Evolutionary conservation across 2,329 filamentous ascomycete genomes (phyloP).

Genomic region (Mycosphaerella arachidis): DNA sequence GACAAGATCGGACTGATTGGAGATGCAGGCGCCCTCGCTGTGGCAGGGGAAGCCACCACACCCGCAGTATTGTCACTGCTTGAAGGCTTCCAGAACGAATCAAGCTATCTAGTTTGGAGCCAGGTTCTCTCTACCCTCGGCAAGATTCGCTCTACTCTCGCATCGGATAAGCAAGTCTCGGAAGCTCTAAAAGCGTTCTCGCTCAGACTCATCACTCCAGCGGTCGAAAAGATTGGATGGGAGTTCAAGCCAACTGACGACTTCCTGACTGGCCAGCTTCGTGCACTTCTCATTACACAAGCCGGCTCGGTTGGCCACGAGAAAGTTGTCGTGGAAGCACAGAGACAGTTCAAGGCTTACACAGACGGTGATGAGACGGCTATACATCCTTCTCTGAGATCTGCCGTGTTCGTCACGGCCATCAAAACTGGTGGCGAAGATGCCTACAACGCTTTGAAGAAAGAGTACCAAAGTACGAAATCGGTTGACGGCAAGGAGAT

Average conservation of each 20-base stretch:
- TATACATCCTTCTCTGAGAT: slow-evolving; percentile 76
- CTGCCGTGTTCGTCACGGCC: slow-evolving; percentile 73
- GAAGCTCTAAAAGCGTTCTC: slow-evolving; percentile 73
- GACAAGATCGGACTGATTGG: slow-evolving; percentile 92
- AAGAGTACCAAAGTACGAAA: slow-evolving; percentile 76
- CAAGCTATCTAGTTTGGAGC: slow-evolving; percentile 82
- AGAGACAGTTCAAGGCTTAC: slow-evolving; percentile 77
- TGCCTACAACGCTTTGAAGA: slow-evolving; percentile 71
- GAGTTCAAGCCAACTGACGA: slow-evolving; percentile 73
- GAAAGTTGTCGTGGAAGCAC: slow-evolving; percentile 65
- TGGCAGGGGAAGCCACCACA: slow-evolving; percentile 79
- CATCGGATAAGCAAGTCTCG: slow-evolving; percentile 66
- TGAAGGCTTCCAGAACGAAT: slow-evolving; percentile 76
- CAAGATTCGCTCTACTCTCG: slow-evolving; percentile 79
- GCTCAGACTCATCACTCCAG: slow-evolving; percentile 68
- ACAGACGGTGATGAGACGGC: slow-evolving; percentile 62
- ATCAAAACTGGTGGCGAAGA: slow-evolving; percentile 67
- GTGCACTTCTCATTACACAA: slow-evolving; percentile 71
- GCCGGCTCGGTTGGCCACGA: slow-evolving; percentile 75
- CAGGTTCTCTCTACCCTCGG: slow-evolving; percentile 74
- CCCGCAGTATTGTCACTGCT: slow-evolving; percentile 77
- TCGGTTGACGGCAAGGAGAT: slow-evolving; percentile 91
- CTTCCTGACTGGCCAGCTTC: slow-evolving; percentile 75
- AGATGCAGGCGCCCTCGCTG: slow-evolving; percentile 82
- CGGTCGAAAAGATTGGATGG: slow-evolving; percentile 79